phyloP scores from a whole-genome alignment of 2,329 filamentous ascomycete genomes.

The Mariannaea elegans region DNA sequence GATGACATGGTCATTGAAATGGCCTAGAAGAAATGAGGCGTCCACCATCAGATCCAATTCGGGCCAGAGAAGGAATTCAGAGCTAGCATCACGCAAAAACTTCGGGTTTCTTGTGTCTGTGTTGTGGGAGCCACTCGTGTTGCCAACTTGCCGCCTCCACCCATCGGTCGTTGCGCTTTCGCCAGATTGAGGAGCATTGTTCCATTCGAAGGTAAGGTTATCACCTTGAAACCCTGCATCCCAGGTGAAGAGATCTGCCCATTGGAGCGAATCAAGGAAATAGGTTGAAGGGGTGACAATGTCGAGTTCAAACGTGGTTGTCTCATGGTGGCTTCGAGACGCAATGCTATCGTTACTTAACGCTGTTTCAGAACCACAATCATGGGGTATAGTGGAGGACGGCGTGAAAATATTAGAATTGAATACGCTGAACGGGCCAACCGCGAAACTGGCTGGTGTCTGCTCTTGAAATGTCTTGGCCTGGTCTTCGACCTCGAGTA shows the following conservation, averaged over 20 bases:
- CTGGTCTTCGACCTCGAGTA: slow-evolving; percentile 30
- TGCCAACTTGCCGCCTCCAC: slow-evolving; percentile 29
- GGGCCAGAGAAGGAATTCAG: slow-evolving; percentile 22
- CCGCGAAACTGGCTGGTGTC: background rate
- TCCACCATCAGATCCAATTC: slow-evolving; percentile 31
- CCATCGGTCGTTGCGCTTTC: no score
- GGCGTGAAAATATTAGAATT: slow-evolving; percentile 8
- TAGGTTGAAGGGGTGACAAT: background rate
- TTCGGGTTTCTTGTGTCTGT: slow-evolving; percentile 7
- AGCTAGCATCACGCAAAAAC: background rate
- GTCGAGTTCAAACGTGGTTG: background rate
- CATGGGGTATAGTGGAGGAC: background rate
- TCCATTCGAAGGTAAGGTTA: background rate
- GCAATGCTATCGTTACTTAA: slow-evolving; percentile 8
- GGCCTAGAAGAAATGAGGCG: slow-evolving; percentile 24
- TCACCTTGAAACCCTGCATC: slow-evolving; percentile 25
- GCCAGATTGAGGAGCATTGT: no score
- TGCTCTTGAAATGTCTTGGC: slow-evolving; percentile 21
- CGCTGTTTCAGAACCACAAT: slow-evolving; percentile 2
- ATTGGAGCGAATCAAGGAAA: slow-evolving; percentile 30
- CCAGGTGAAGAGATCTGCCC: slow-evolving; percentile 35
- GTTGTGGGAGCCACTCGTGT: slow-evolving; percentile 21
- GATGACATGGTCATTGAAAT: slow-evolving; percentile 37
- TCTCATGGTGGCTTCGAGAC: slow-evolving; percentile 14
- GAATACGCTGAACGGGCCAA: slow-evolving; percentile 32